These are phyloP conservation scores for Kwoniella bestiolae DNA, from an alignment of 768 basidiomycete species.

Conservation along the genomic window DNA sequence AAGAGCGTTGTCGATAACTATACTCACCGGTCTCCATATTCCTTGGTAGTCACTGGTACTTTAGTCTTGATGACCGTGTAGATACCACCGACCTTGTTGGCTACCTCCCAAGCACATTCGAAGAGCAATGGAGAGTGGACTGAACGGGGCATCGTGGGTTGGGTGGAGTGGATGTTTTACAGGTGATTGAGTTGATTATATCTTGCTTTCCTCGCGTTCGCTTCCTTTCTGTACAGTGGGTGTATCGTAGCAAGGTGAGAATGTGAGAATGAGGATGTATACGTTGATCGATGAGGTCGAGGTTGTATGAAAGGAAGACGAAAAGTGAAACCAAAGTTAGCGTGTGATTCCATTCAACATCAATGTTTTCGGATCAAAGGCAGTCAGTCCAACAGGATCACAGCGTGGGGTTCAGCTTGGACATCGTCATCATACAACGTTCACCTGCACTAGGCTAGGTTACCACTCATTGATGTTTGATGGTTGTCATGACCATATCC, in stretches of 20 bases:
- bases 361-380: background rate
- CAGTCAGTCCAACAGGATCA: background rate
- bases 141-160: slow-evolving; percentile 35
- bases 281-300: background rate
- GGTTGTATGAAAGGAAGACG: background rate
- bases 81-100: slow-evolving; percentile 98
- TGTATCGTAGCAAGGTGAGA: background rate
- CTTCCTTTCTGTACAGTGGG: background rate
- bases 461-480: background rate
- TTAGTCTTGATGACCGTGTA: slow-evolving; percentile 99
- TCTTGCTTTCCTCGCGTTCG: too few species aligned
- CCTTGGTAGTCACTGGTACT: slow-evolving; percentile 94
- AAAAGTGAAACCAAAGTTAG: background rate
- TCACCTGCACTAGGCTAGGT: background rate
- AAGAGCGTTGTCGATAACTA: too few species aligned
- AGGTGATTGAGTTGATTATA: background rate
- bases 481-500: background rate
- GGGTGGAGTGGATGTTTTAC: background rate
- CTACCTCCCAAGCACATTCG: slow-evolving; percentile 97
- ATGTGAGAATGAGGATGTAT: background rate
- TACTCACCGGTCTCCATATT: slow-evolving; percentile 66
- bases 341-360: background rate
- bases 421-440: background rate
- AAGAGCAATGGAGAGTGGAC: slow-evolving; percentile 77
- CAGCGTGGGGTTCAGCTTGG: too few species aligned